A percentile compares a stretch with the other conserved stretches of the same genome.
Conservation (phyloP, 345 rosid species). For the Raphanus sativus region DNA sequence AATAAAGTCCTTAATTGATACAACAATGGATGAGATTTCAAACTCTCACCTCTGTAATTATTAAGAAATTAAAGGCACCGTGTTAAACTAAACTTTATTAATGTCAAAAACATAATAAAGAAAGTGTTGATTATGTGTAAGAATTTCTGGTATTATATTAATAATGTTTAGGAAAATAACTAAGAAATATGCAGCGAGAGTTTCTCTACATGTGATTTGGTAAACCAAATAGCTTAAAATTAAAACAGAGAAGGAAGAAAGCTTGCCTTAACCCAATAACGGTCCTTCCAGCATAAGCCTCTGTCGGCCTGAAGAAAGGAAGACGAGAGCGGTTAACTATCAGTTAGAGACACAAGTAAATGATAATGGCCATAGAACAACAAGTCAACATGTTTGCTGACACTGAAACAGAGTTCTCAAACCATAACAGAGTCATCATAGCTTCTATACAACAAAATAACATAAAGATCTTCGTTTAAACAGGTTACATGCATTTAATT, state of each 20-base stretch:
- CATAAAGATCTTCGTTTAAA: not conserved
- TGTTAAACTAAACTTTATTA: not conserved
- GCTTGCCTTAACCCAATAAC: constrained; percentile 98
- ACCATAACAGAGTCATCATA: not conserved
- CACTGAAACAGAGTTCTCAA: not conserved
- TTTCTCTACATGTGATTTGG: not conserved
- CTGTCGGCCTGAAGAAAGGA: constrained; percentile 61
- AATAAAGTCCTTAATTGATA: constrained; percentile 5
- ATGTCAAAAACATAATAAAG: not conserved
- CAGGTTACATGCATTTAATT: not conserved
- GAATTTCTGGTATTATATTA: not conserved
- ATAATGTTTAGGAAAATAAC: not conserved
- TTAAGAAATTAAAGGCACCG: not conserved
- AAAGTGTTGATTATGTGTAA: not conserved
- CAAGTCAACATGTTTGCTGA: not conserved
- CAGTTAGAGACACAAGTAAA: not conserved
- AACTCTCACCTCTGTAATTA: not conserved
- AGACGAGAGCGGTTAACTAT: not conserved
- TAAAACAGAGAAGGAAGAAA: constrained; percentile 2
- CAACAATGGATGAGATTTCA: constrained; percentile 16
- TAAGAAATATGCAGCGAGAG: not conserved
- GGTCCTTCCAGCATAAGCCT: constrained; percentile 67
- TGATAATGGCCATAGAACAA: not conserved
- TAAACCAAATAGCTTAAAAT: not conserved
- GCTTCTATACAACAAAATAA: not conserved